A percentile compares a stretch with the other conserved stretches of the same genome.
phyloP scores from a whole-genome alignment of 768 basidiomycete genomes.

The Phanerochaete sordida region DNA sequence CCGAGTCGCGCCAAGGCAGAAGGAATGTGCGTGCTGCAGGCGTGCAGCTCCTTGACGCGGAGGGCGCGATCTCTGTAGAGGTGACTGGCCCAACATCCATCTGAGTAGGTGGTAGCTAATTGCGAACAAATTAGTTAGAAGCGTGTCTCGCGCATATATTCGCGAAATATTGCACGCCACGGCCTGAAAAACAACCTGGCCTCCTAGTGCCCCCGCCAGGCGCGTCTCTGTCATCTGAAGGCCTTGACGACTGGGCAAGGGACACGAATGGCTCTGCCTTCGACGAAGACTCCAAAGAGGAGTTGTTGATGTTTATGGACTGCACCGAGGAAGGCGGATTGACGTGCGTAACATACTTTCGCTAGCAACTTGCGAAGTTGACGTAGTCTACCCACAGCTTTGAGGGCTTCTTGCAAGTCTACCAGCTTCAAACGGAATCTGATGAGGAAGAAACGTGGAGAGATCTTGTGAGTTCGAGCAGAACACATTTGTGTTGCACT shows the following conservation, averaged over 20 bases:
- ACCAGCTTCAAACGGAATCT: slow-evolving; percentile 81
- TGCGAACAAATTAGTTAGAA: slow-evolving; percentile 49
- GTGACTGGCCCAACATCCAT: slow-evolving; percentile 28
- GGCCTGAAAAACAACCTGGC: slow-evolving; percentile 21
- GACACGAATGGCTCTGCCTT: slow-evolving; percentile 87
- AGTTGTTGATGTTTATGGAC: slow-evolving; percentile 73
- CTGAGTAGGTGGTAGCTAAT: background rate
- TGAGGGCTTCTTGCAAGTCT: slow-evolving; percentile 79
- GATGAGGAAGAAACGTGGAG: slow-evolving; percentile 85
- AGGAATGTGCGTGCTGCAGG: slow-evolving; percentile 43
- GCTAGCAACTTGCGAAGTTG: background rate
- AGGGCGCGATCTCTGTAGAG: slow-evolving; percentile 64
- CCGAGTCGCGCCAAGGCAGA: slow-evolving; percentile 55
- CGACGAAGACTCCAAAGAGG: slow-evolving; percentile 71
- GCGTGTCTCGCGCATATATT: slow-evolving; percentile 73
- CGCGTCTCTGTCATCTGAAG: slow-evolving; percentile 57
- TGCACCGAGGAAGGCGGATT: slow-evolving; percentile 66
- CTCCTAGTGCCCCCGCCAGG: slow-evolving; percentile 31
- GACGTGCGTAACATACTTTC: slow-evolving; percentile 49
- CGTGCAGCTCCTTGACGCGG: slow-evolving; percentile 63
- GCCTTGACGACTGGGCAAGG: slow-evolving; percentile 69
- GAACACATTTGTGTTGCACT: too few species aligned
- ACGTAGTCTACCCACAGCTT: slow-evolving; percentile 39
- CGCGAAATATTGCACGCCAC: slow-evolving; percentile 68
- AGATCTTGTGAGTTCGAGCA: slow-evolving; percentile 55